Conservation (phyloP, 1,284 basidiomycete genomes). For the Lentinus polychrous region DNA sequence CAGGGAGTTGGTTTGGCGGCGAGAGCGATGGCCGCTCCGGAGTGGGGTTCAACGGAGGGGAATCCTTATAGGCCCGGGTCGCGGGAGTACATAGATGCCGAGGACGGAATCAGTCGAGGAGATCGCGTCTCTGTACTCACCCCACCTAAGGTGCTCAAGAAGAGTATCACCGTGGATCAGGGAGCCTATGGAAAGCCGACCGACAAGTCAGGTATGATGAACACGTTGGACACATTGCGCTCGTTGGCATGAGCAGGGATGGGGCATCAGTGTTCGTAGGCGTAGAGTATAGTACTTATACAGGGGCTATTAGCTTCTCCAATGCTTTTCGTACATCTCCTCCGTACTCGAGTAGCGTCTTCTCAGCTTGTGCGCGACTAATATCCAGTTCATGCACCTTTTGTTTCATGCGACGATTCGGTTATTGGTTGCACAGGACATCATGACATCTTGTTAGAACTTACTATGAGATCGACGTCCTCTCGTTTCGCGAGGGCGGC, state of each 20-base stretch:
- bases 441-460: conserved; percentile 15
- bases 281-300: background rate
- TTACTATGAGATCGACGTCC: conserved; percentile 58
- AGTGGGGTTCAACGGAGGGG: conserved; percentile 8
- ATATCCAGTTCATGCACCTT: conserved; percentile 64
- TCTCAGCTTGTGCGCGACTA: conserved; percentile 50
- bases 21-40: conserved; percentile 11
- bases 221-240: background rate
- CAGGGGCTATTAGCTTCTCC: conserved; percentile 16
- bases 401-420: background rate
- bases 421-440: background rate
- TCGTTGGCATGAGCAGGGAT: background rate
- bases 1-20: conserved; percentile 11
- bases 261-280: background rate
- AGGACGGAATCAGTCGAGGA: conserved; percentile 10
- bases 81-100: conserved; percentile 26
- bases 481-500: conserved; percentile 39
- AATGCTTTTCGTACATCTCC: conserved; percentile 27
- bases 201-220: no score
- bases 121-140: no score
- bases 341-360: conserved; percentile 39
- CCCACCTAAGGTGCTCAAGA: no score
- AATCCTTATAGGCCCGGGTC: conserved; percentile 27
- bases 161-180: no score
- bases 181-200: no score